Evolutionary conservation across 352 stramenopile genomes (phyloP).

Genomic region (Pythium aquatile): DNA sequence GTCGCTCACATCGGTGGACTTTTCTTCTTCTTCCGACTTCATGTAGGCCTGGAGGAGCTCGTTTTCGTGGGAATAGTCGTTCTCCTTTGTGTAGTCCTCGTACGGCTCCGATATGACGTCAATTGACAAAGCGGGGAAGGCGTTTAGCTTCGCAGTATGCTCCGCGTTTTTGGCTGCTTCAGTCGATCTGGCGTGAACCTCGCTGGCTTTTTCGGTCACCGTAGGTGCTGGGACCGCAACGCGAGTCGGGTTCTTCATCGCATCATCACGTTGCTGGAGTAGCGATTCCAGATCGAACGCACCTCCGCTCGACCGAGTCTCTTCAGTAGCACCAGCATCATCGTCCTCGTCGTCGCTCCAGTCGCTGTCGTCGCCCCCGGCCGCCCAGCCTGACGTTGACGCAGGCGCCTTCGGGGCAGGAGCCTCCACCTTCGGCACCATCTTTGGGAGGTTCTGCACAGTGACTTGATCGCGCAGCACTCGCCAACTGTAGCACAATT

Average conservation of each 20-base stretch:
- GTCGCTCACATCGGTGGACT: slow-evolving; percentile 59
- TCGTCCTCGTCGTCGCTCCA: slow-evolving; percentile 62
- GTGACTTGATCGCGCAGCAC: slow-evolving; percentile 64
- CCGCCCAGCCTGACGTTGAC: slow-evolving; percentile 22
- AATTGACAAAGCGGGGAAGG: slow-evolving; percentile 62
- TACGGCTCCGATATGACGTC: slow-evolving; percentile 78
- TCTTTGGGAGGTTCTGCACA: slow-evolving; percentile 4
- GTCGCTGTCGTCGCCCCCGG: slow-evolving; percentile 53
- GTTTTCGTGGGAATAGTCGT: slow-evolving; percentile 75
- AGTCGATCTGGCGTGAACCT: slow-evolving; percentile 11
- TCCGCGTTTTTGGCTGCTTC: slow-evolving; percentile 1
- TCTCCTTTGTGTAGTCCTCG: slow-evolving; percentile 57
- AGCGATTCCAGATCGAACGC: slow-evolving; percentile 62
- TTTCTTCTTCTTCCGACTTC: slow-evolving; percentile 76
- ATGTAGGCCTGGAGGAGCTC: slow-evolving; percentile 77
- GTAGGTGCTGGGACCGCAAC: slow-evolving; percentile 7
- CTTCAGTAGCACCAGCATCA: slow-evolving; percentile 24
- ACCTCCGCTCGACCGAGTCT: slow-evolving; percentile 7
- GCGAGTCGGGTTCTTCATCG: slow-evolving; percentile 36
- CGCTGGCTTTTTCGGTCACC: slow-evolving; percentile 2
- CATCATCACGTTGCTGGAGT: slow-evolving; percentile 67
- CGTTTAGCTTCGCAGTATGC: slow-evolving; percentile 16
- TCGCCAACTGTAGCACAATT: slow-evolving; percentile 46
- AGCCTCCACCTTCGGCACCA: neutral
- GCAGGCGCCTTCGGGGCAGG: neutral